phyloP scores from a whole-genome alignment of 2,329 filamentous ascomycete species.

The Cladobotryum protrusum region DNA sequence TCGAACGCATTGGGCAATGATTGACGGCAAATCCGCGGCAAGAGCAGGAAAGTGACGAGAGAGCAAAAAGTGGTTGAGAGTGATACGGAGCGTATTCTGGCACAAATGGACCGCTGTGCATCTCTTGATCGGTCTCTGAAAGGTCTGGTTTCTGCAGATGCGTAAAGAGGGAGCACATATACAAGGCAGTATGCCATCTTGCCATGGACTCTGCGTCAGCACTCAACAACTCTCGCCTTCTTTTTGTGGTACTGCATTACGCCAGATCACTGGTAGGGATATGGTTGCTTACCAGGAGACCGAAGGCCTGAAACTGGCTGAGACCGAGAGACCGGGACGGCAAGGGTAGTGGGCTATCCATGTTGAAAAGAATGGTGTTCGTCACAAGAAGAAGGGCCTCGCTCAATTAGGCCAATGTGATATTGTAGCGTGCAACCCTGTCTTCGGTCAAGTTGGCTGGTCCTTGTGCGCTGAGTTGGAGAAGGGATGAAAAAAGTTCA shows the following conservation, averaged over 20 bases:
- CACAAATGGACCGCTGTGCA: constrained; percentile 81
- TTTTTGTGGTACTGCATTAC: background rate
- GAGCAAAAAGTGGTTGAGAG: constrained; percentile 67
- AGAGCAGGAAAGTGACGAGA: constrained; percentile 58
- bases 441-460: too few relatives aligned
- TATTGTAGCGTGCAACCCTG: too few relatives aligned
- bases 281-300: constrained; percentile 22
- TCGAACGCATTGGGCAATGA: constrained; percentile 32
- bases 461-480: too few relatives aligned
- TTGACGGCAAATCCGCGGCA: constrained; percentile 27
- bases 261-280: constrained; percentile 1
- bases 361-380: background rate
- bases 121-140: constrained; percentile 75
- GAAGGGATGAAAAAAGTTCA: too few relatives aligned
- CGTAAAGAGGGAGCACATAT: constrained; percentile 89
- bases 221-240: background rate
- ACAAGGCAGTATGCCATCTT: constrained; percentile 72
- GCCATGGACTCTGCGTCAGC: background rate
- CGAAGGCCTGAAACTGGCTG: constrained; percentile 20
- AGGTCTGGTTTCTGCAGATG: constrained; percentile 71
- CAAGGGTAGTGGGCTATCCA: background rate
- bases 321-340: constrained; percentile 7
- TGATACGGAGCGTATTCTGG: constrained; percentile 74
- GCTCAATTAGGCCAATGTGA: too few relatives aligned
- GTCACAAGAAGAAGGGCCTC: background rate